phyloP scores from a whole-genome alignment of 305 asterid genomes.

The Rubia peregrina region DNA sequence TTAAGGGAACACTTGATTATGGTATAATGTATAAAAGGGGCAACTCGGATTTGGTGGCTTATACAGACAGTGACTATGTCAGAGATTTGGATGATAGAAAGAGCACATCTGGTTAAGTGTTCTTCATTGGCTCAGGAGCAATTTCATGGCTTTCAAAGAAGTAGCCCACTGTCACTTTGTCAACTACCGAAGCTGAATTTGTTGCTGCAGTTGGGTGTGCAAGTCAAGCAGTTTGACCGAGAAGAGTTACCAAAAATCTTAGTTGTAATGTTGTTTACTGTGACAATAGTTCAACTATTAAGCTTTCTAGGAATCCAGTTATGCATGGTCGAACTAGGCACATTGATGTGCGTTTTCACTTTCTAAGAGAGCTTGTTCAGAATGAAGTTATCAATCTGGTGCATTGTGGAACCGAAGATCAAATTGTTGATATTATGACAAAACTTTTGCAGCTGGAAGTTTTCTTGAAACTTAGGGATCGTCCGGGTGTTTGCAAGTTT shows the following conservation, averaged over 20 bases:
- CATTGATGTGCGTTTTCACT: background rate
- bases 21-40: too few relatives aligned
- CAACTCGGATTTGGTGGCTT: too few relatives aligned
- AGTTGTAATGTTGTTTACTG: background rate
- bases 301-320: background rate
- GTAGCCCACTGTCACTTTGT: background rate
- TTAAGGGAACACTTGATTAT: too few relatives aligned
- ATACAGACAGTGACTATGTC: too few relatives aligned
- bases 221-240: background rate
- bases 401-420: background rate
- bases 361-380: background rate
- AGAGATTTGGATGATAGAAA: too few relatives aligned
- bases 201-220: background rate
- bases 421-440: background rate
- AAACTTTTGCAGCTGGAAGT: background rate
- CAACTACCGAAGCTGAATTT: background rate
- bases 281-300: background rate
- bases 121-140: background rate
- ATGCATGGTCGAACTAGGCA: background rate
- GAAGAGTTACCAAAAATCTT: background rate
- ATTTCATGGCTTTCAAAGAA: background rate
- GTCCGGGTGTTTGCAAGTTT: background rate
- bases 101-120: too few relatives aligned
- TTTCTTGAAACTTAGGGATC: background rate
- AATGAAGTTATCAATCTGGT: background rate